Percentiles rank a stretch among this genome's conserved stretches.
These are phyloP conservation scores for Lipomyces orientalis DNA, from an alignment of 805 yeast genomes.

Conservation along the genomic window DNA sequence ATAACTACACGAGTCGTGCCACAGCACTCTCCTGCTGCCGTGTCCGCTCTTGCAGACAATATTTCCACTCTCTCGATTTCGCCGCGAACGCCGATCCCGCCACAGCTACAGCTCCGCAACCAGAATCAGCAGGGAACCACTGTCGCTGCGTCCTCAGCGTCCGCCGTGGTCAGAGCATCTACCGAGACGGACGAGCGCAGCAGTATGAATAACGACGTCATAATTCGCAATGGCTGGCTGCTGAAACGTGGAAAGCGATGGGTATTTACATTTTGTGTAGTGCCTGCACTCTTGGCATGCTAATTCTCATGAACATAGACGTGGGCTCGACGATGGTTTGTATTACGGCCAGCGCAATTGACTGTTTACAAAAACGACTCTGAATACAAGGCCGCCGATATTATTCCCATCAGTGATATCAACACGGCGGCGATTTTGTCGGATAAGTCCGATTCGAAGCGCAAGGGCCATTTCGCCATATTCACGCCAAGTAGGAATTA, in stretches of 20 bases:
- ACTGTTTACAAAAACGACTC: conserved; percentile 46
- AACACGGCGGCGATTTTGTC: conserved; percentile 44
- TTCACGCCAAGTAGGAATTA: conserved; percentile 43
- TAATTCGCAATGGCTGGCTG: conserved; percentile 43
- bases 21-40: conserved; percentile 31
- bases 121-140: conserved; percentile 5
- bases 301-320: conserved; percentile 21
- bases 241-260: conserved; percentile 39
- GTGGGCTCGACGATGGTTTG: conserved; percentile 48
- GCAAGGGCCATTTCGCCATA: conserved; percentile 42
- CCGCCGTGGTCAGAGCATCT: conserved; percentile 13
- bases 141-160: neutral
- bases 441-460: conserved; percentile 29
- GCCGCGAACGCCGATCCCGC: conserved; percentile 26
- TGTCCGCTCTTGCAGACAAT: conserved; percentile 30
- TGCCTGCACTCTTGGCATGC: neutral
- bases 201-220: conserved; percentile 19
- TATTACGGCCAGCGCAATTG: conserved; percentile 44
- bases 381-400: conserved; percentile 45
- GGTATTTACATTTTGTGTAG: conserved; percentile 12
- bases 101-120: conserved; percentile 12
- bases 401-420: conserved; percentile 44
- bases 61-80: conserved; percentile 24
- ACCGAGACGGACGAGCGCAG: conserved; percentile 21
- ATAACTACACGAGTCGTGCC: conserved; percentile 24